Evolutionary conservation across 2,329 filamentous ascomycete species (phyloP), one percentile per base, ranked within the genome.

Genomic region (Fusarium poae): DNA sequence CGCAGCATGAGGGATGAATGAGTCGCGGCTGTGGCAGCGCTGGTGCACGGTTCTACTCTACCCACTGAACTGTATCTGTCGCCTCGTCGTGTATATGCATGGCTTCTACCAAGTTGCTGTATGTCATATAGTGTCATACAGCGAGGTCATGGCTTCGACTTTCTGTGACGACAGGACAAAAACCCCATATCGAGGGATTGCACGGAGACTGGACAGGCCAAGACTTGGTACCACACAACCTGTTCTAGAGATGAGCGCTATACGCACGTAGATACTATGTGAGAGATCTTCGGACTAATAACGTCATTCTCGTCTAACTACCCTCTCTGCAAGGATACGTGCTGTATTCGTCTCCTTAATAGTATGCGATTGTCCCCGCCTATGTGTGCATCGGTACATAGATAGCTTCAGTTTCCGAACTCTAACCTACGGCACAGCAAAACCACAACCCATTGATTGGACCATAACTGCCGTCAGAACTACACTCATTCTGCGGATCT

Each of bases 371-470:
- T 37, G 44, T 27, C 34, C 25, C 25, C 42, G 42, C 18, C 43
- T 45, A 29, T 12, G 43, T 45, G n/a, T 30, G 18, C 25, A 20
- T 30, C n/a, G 23, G n/a, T 39, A 50, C 25, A 13, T 20, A 10
- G 32, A 5, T 39, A 51, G 34, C 59, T 45, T 65, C 21, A 34
- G 23, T 21, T 35, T 32, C 27, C 39, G 43, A 66, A 69, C 65
- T 66, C 34, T 68, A 54, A 39, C 37, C 23, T 46, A 57, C 61
- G 62, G 62, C 61, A 40, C 53, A 65, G 62, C 21, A 34, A 54
- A 45, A 55, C 55, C 53, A 29, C 58, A 42, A 34, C 25, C 13
- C 27, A 51, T 61, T 35, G 40, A 52, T 55, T 67, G 60, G 60
- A 60, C 42, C 45, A 43, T 35, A 40, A 45, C 12, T 42, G 27